phyloP scores from a whole-genome alignment of 257 asterid genomes.

The Buddleja alternifolia region DNA sequence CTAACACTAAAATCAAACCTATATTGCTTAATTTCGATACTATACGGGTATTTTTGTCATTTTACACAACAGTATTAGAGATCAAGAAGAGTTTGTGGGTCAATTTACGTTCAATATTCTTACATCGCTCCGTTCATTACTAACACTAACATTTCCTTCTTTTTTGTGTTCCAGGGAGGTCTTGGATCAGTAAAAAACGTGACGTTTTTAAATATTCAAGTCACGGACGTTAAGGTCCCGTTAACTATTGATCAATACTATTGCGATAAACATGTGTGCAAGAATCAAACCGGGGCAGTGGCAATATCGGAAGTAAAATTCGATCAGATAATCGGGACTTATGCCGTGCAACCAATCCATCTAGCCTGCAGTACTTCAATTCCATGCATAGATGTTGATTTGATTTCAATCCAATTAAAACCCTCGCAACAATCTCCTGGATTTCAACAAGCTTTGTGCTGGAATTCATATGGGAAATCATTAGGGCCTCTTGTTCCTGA shows the following conservation, averaged over 20 bases:
- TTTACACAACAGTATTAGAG: no score
- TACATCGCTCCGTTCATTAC: no score
- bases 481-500: slow-evolving; percentile 60
- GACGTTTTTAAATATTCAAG: slow-evolving; percentile 62
- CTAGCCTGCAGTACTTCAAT: slow-evolving; percentile 74
- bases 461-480: slow-evolving; percentile 70
- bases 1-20: no score
- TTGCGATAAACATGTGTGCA: slow-evolving; percentile 66
- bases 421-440: slow-evolving; percentile 37
- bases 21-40: no score
- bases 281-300: slow-evolving; percentile 74
- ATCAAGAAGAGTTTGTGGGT: no score
- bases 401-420: slow-evolving; percentile 47
- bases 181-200: slow-evolving; percentile 67
- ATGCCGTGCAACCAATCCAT: slow-evolving; percentile 60
- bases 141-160: neutral
- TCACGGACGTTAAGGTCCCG: slow-evolving; percentile 61
- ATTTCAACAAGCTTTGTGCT: slow-evolving; percentile 50
- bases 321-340: slow-evolving; percentile 63
- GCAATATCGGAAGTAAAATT: slow-evolving; percentile 64
- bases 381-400: slow-evolving; percentile 63
- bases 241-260: slow-evolving; percentile 80
- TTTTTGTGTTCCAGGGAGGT: slow-evolving; percentile 57
- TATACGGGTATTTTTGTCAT: no score
- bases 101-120: no score